A percentile compares a stretch with the other conserved stretches of the same genome.
phyloP scores from a whole-genome alignment of 352 stramenopile genomes.

The Globisporangium heterothallicum region DNA sequence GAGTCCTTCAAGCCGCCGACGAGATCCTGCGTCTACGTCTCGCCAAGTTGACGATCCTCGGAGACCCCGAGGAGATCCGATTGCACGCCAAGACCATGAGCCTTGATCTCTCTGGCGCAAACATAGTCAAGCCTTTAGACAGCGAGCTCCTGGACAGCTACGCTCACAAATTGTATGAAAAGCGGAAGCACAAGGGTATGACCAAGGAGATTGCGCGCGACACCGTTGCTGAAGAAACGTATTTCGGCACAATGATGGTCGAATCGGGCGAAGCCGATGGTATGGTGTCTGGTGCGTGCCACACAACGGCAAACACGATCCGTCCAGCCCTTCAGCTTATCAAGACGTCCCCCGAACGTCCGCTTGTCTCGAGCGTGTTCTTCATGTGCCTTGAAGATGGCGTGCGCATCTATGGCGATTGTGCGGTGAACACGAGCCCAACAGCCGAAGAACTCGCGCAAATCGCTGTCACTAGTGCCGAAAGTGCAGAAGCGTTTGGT shows the following conservation, averaged over 20 bases:
- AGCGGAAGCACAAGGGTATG: slow-evolving; percentile 84
- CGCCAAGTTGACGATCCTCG: slow-evolving; percentile 73
- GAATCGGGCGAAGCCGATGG: slow-evolving; percentile 72
- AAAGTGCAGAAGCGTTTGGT: slow-evolving; percentile 71
- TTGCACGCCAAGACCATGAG: slow-evolving; percentile 61
- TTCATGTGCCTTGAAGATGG: slow-evolving; percentile 85
- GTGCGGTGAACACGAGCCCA: slow-evolving; percentile 80
- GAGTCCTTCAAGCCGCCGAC: slow-evolving; percentile 73
- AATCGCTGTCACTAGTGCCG: slow-evolving; percentile 73
- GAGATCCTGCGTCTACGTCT: slow-evolving; percentile 64
- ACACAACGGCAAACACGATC: slow-evolving; percentile 87
- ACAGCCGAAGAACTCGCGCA: slow-evolving; percentile 67
- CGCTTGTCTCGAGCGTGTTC: slow-evolving; percentile 79
- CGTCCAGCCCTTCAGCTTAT: slow-evolving; percentile 84
- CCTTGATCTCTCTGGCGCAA: slow-evolving; percentile 52
- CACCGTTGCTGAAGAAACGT: slow-evolving; percentile 62
- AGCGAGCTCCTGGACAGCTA: slow-evolving; percentile 53
- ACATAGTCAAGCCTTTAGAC: slow-evolving; percentile 52
- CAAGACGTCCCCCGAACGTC: slow-evolving; percentile 65
- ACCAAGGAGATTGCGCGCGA: slow-evolving; percentile 50
- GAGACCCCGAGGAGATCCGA: slow-evolving; percentile 62
- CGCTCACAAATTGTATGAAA: slow-evolving; percentile 54
- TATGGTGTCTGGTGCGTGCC: slow-evolving; percentile 80
- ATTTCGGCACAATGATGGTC: slow-evolving; percentile 86
- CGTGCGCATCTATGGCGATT: slow-evolving; percentile 82